These are phyloP conservation scores for Amylocarpus encephaloides DNA, from an alignment of 2,329 filamentous ascomycete genomes.

Conservation along the genomic window DNA sequence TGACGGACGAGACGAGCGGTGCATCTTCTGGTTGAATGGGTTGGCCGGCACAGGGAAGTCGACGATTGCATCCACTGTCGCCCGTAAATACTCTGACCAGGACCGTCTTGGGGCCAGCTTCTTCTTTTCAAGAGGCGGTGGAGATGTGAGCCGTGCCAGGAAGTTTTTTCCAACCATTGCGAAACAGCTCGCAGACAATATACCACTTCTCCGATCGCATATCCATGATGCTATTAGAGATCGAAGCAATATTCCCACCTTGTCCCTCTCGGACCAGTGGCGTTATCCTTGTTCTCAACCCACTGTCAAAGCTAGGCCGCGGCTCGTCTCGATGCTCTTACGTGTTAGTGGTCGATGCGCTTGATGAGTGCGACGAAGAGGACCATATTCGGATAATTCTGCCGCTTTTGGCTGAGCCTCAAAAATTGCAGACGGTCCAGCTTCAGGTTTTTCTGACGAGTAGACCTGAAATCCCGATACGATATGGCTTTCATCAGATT, in stretches of 20 bases:
- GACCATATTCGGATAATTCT: slow-evolving; percentile 11
- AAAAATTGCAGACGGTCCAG: slow-evolving; percentile 11
- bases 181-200: slow-evolving; percentile 4
- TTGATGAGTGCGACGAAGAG: slow-evolving; percentile 28
- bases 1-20: slow-evolving; percentile 4
- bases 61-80: slow-evolving; percentile 17
- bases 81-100: slow-evolving; percentile 8
- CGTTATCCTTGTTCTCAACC: slow-evolving; percentile 37
- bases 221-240: slow-evolving; percentile 9
- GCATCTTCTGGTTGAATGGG: slow-evolving; percentile 33
- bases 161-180: too few relatives aligned
- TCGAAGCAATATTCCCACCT: slow-evolving; percentile 6
- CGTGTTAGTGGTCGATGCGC: slow-evolving; percentile 28
- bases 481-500: slow-evolving; percentile 16
- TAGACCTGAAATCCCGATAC: slow-evolving; percentile 25
- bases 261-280: slow-evolving; percentile 37
- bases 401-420: slow-evolving; percentile 9
- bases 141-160: too few relatives aligned
- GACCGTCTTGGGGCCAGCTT: not conserved
- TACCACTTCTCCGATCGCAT: slow-evolving; percentile 3
- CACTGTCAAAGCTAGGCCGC: slow-evolving; percentile 29
- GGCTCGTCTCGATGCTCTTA: not conserved
- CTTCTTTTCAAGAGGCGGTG: too few relatives aligned
- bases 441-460: too few relatives aligned
- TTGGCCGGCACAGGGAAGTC: slow-evolving; percentile 12